A percentile compares a stretch with the other conserved stretches of the same genome.
phyloP scores from a whole-genome alignment of 352 stramenopile species.

The Pythium periplocum region DNA sequence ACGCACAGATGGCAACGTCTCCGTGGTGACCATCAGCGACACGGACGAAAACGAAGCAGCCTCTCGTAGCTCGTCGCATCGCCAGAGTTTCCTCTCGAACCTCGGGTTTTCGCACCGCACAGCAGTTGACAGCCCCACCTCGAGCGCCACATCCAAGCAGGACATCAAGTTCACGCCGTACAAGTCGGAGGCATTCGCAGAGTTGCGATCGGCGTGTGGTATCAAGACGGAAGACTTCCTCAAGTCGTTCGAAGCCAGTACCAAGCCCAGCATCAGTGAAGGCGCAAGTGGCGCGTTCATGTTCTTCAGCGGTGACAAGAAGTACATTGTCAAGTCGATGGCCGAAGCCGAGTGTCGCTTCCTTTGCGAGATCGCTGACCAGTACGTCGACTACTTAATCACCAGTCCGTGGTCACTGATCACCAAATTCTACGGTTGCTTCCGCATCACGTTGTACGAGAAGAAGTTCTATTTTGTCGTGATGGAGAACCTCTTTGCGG shows the following conservation, averaged over 20 bases:
- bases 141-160: constrained; percentile 17
- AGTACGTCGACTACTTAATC: constrained; percentile 85
- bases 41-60: no score
- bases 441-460: constrained; percentile 88
- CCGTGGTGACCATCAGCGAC: no score
- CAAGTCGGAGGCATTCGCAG: constrained; percentile 60
- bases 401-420: constrained; percentile 68
- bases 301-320: constrained; percentile 88
- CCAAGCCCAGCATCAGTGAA: constrained; percentile 87
- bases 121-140: constrained; percentile 6
- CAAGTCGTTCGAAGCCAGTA: constrained; percentile 73
- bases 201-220: constrained; percentile 63
- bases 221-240: constrained; percentile 66
- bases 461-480: constrained; percentile 90
- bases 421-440: constrained; percentile 88
- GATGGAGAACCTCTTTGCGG: constrained; percentile 90
- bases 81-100: constrained; percentile 15
- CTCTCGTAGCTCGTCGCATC: not conserved
- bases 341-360: constrained; percentile 75
- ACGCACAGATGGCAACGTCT: no score
- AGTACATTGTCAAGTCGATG: constrained; percentile 91
- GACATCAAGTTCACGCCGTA: constrained; percentile 76
- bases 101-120: constrained; percentile 17
- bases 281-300: constrained; percentile 89
- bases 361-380: constrained; percentile 75